Base-by-base conservation (phyloP, 164 flowering plant genomes). In the Stephania yunnanensis region DNA sequence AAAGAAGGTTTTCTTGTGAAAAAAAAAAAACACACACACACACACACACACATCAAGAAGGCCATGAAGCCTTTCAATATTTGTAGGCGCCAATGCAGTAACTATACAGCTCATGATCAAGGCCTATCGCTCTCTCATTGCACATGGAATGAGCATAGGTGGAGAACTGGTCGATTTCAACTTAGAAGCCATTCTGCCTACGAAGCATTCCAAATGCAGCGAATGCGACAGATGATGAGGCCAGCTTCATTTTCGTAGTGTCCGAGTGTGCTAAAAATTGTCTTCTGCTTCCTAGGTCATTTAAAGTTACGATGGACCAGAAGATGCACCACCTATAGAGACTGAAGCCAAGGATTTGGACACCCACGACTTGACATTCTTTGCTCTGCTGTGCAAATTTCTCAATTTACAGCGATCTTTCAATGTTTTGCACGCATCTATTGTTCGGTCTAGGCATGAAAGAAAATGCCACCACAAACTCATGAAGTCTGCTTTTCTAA, bases 341-440 rank as follows among this genome's bases (percentile, higher is more conserved):
- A 94, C 95, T 0, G 94, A 89, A 9, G 92, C 98, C 45, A 92
- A 80, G 10, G 98, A 94, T 78, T 94, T 92, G 8, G 98, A 94
- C 46, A 97, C 98, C 98, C 98, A 92, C 6, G 86, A 91, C 73
- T 84, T 83, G 36, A 97, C 97, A 78, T 87, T 92, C 82, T 84
- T 81, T 61, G 94, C 95, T 76, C 97, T 92, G 80, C 83, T 95
- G 81, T 89, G 97, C 83, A 95, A 77, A 79, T 91, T 95, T 75
- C 91, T 86, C 78, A 87, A 88, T 82, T 86, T 91, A 83, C 89
- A 84, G 68, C 91, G 92, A 71, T 85, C 88, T 73, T 84, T 90
- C 10, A 88, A 74, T 30, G 81, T 81, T n/a, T 70, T 83, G 36
- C 85, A 82, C 22, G 86, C 74, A 73, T 88, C 92, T 65, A 84